Percentiles rank a stretch among this genome's conserved stretches.
Conservation (phyloP, 2,329 filamentous ascomycete species). For the Pseudogymnoascus sp. region DNA sequence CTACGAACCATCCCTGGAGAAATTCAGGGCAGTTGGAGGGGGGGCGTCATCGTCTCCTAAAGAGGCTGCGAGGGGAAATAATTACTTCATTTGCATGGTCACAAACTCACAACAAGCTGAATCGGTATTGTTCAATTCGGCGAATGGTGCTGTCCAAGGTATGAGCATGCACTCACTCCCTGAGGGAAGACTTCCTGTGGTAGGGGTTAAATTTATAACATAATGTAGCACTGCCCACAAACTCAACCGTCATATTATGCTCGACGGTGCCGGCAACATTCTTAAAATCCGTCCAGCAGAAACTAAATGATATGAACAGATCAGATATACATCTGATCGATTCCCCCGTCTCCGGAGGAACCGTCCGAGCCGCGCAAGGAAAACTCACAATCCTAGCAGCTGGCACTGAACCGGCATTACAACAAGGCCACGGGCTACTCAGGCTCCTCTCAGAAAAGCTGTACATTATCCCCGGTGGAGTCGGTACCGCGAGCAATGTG, state of each 20-base stretch:
- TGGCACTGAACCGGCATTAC: conserved; percentile 46
- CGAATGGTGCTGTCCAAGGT: conserved; percentile 39
- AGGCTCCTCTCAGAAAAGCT: conserved; percentile 57
- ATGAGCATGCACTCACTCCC: background rate
- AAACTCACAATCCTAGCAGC: conserved; percentile 70
- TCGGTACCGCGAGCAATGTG: conserved; percentile 53
- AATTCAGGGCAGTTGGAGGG: conserved; percentile 56
- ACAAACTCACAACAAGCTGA: conserved; percentile 63
- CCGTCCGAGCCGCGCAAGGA: conserved; percentile 58
- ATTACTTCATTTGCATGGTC: conserved; percentile 66
- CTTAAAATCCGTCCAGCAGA: conserved; percentile 48
- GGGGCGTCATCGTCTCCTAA: conserved; percentile 48
- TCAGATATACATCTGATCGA: conserved; percentile 61
- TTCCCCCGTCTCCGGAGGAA: conserved; percentile 64
- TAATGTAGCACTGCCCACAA: conserved; percentile 35
- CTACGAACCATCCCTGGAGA: conserved; percentile 56
- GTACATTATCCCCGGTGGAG: conserved; percentile 50
- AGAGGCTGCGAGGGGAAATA: conserved; percentile 50
- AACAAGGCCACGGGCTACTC: conserved; percentile 49
- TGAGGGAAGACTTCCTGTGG: conserved; percentile 17
- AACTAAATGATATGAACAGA: conserved; percentile 47
- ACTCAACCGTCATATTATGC: conserved; percentile 54
- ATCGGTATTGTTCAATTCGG: conserved; percentile 52
- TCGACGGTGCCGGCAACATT: conserved; percentile 64
- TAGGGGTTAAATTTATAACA: background rate